Conservation (phyloP, 1,139 yeast genomes). For the Taphrina communis region DNA sequence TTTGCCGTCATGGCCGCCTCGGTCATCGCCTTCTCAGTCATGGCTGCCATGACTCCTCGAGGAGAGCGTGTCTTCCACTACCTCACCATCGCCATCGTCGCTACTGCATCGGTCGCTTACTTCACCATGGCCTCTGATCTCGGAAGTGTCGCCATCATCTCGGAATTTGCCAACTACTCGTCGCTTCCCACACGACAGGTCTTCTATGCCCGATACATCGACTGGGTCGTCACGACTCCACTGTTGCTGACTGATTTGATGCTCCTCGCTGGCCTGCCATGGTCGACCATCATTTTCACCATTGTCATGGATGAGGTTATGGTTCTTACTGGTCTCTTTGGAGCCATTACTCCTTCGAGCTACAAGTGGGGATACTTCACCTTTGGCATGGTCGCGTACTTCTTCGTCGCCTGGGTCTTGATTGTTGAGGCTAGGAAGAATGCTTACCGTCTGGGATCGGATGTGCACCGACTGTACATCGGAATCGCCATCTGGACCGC, state of each 20-base stretch:
- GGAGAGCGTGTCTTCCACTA: conserved; percentile 57
- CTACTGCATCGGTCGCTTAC: conserved; percentile 61
- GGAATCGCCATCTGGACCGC: conserved; percentile 51
- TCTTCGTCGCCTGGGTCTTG: conserved; percentile 45
- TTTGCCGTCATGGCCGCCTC: conserved; percentile 60
- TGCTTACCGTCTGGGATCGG: conserved; percentile 45
- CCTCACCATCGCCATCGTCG: conserved; percentile 58
- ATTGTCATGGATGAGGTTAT: conserved; percentile 51
- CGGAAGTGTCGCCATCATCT: conserved; percentile 64
- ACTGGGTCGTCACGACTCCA: conserved; percentile 71
- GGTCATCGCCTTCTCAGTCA: conserved; percentile 55
- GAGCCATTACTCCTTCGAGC: conserved; percentile 53
- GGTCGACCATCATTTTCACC: conserved; percentile 37
- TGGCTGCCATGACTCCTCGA: conserved; percentile 54
- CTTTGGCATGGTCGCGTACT: conserved; percentile 51
- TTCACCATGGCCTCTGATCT: conserved; percentile 71
- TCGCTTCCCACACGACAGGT: conserved; percentile 59
- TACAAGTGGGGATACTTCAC: conserved; percentile 73
- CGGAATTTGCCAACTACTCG: conserved; percentile 62
- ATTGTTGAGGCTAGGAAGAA: conserved; percentile 42
- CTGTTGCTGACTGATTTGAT: conserved; percentile 57
- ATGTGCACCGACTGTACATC: conserved; percentile 44
- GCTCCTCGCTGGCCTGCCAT: conserved; percentile 48
- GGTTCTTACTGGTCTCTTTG: conserved; percentile 50
- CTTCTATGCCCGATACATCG: conserved; percentile 69